A percentile compares a stretch with the other conserved stretches of the same genome.
These are phyloP conservation scores for Colletotrichum scovillei DNA, from an alignment of 2,329 filamentous ascomycete genomes.

Conservation along the genomic window DNA sequence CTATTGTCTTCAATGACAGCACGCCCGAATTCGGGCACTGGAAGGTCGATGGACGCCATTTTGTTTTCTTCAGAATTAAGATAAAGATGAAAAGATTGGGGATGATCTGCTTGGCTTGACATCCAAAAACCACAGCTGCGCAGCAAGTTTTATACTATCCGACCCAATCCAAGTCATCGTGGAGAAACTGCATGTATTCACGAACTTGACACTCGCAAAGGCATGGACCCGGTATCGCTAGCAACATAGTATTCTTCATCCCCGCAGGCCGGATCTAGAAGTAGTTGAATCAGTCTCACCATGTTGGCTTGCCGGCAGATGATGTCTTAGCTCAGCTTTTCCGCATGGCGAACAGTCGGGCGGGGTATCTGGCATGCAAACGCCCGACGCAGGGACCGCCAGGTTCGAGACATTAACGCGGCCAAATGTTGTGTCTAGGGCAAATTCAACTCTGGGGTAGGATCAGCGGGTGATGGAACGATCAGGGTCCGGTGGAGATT, in stretches of 20 bases:
- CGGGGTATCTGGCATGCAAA: background rate
- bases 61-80: background rate
- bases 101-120: too few relatives aligned
- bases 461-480: background rate
- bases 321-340: background rate
- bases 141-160: too few relatives aligned
- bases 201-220: too few relatives aligned
- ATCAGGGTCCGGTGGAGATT: background rate
- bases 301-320: background rate
- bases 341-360: background rate
- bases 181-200: too few relatives aligned
- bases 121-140: too few relatives aligned
- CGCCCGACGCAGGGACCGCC: background rate
- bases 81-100: too few relatives aligned
- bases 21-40: background rate
- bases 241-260: too few relatives aligned
- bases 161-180: too few relatives aligned
- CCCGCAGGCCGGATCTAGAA: background rate
- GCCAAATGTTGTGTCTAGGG: background rate
- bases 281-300: background rate
- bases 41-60: background rate
- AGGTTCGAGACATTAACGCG: background rate
- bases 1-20: background rate
- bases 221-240: too few relatives aligned
- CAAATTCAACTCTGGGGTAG: background rate